phyloP scores from a whole-genome alignment of 2,329 filamentous ascomycete genomes.

The Mollisia scopiformis region DNA sequence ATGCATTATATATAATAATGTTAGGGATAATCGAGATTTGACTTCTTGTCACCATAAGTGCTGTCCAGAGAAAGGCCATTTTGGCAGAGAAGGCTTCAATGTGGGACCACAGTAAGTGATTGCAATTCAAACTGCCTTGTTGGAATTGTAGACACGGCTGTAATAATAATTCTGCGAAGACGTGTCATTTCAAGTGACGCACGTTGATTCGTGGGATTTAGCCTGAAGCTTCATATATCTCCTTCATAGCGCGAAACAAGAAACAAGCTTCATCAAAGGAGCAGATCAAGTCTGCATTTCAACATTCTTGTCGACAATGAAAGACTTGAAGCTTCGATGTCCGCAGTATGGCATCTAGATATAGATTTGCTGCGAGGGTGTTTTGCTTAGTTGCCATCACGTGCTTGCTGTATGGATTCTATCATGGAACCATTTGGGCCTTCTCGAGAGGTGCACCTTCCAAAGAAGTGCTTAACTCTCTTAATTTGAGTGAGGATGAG shows the following conservation, averaged over 20 bases:
- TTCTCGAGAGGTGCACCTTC: not conserved
- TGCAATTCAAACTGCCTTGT: not conserved
- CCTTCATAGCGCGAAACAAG: not conserved
- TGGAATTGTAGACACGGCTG: not conserved
- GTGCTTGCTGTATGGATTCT: not conserved
- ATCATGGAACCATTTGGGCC: not conserved
- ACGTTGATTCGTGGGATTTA: slow-evolving; percentile 9
- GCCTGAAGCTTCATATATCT: not conserved
- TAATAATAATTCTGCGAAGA: not conserved
- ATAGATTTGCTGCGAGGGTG: not conserved
- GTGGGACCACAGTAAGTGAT: too few species aligned
- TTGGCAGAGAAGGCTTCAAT: too few species aligned
- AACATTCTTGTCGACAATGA: not conserved
- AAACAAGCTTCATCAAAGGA: not conserved
- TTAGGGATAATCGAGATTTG: too few species aligned
- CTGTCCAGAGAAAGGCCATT: too few species aligned
- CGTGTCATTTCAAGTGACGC: slow-evolving; percentile 11
- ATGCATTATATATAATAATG: too few species aligned
- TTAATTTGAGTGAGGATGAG: slow-evolving; percentile 43
- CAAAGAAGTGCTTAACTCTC: slow-evolving; percentile 11
- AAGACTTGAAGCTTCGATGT: too few species aligned
- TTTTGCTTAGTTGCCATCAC: not conserved
- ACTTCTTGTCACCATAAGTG: too few species aligned
- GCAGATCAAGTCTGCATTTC: not conserved
- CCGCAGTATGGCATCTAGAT: not conserved